phyloP scores from a whole-genome alignment of 805 yeast species.

The Jamesozyma rosinii region DNA sequence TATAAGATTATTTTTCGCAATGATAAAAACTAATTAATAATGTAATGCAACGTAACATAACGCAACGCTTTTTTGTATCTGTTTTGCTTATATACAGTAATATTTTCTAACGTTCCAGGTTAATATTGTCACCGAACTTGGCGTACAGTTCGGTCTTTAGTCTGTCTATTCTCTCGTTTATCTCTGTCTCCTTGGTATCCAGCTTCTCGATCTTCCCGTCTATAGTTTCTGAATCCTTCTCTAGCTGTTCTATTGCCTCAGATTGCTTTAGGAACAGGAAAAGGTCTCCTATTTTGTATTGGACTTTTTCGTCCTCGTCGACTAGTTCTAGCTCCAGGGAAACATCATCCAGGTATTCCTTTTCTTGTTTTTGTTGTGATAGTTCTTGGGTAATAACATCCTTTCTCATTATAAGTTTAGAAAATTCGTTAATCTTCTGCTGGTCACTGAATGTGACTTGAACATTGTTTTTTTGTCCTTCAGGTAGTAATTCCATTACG shows the following conservation, averaged over 20 bases:
- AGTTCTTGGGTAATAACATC: constrained; percentile 47
- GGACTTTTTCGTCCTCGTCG: constrained; percentile 63
- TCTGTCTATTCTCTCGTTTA: constrained; percentile 45
- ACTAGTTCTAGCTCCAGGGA: constrained; percentile 75
- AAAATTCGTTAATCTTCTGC: constrained; percentile 78
- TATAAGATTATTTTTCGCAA: too few species aligned
- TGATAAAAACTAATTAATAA: too few species aligned
- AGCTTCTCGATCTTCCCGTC: constrained; percentile 41
- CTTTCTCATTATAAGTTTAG: constrained; percentile 66
- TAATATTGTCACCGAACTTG: constrained; percentile 82
- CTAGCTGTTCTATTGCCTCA: constrained; percentile 61
- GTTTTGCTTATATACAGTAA: too few species aligned
- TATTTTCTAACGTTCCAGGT: constrained; percentile 50
- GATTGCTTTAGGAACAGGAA: constrained; percentile 62
- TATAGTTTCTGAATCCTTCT: constrained; percentile 46
- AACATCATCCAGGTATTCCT: constrained; percentile 82
- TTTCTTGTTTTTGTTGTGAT: constrained; percentile 48
- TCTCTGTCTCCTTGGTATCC: constrained; percentile 39
- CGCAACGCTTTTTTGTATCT: too few species aligned
- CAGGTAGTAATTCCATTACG: constrained; percentile 31
- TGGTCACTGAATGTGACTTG: constrained; percentile 59
- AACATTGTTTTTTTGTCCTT: constrained; percentile 34
- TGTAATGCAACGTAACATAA: too few species aligned
- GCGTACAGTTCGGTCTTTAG: constrained; percentile 74
- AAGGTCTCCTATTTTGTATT: constrained; percentile 71